Evolutionary conservation across 2,329 filamentous ascomycete species (phyloP).

Genomic region (Juglanconis sp.): DNA sequence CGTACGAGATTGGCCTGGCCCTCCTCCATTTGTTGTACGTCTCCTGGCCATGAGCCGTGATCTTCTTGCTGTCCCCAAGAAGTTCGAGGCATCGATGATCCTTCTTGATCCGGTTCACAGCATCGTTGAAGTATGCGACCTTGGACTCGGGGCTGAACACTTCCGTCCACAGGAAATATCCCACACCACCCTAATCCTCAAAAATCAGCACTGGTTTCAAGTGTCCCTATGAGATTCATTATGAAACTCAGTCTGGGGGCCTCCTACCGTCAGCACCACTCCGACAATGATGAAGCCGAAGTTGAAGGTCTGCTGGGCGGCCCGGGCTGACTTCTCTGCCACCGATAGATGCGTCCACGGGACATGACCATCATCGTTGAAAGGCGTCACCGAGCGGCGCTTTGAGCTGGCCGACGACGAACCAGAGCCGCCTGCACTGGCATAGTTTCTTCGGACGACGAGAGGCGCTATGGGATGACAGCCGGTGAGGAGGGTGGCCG

Average conservation of each 20-base stretch:
- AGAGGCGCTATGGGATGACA: constrained; percentile 31
- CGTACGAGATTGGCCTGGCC: constrained; percentile 59
- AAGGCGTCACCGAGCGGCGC: constrained; percentile 72
- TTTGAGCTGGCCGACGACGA: constrained; percentile 40
- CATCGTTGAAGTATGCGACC: constrained; percentile 83
- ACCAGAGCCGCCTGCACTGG: constrained; percentile 37
- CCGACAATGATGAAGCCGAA: constrained; percentile 74
- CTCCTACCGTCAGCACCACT: constrained; percentile 67
- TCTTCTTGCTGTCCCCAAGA: constrained; percentile 71
- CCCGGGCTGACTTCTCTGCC: constrained; percentile 76
- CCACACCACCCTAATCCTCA: constrained; percentile 63
- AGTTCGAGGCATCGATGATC: constrained; percentile 69
- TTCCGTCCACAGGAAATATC: constrained; percentile 74
- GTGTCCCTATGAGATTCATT: not conserved
- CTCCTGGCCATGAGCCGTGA: constrained; percentile 77
- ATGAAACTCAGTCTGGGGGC: constrained; percentile 6
- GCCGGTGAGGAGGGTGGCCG: constrained; percentile 18
- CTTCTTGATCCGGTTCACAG: constrained; percentile 72
- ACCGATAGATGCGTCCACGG: constrained; percentile 75
- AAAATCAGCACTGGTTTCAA: not conserved
- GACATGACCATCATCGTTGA: constrained; percentile 81
- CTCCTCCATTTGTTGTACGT: constrained; percentile 79
- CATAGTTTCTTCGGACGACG: constrained; percentile 49
- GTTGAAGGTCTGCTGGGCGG: constrained; percentile 89
- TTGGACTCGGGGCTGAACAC: constrained; percentile 84